Conservation (phyloP, 164 flowering plant species). For the Vitis amurensis region DNA sequence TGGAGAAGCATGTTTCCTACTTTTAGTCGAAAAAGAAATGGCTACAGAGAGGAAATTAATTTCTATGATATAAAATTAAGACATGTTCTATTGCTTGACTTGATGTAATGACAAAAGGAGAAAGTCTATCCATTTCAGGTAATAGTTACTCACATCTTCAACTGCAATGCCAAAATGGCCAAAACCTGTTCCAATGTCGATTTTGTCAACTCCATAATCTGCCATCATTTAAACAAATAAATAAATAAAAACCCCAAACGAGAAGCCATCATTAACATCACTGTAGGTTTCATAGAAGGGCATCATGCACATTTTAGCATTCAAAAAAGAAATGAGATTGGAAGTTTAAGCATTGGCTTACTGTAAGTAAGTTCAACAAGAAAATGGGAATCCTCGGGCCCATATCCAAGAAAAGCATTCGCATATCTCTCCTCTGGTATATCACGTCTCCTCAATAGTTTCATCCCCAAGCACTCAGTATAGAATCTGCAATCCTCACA, state of each 20-base stretch:
- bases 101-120: not conserved
- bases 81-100: too few species aligned
- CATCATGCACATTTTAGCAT: not conserved
- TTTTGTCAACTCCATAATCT: conserved; percentile 51
- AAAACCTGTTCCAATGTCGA: conserved; percentile 46
- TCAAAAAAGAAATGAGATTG: not conserved
- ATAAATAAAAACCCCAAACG: not conserved
- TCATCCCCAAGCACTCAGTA: conserved; percentile 47
- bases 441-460: conserved; percentile 36
- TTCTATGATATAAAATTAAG: too few species aligned
- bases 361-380: conserved; percentile 40
- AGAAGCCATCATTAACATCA: not conserved
- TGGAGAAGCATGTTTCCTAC: not conserved
- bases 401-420: conserved; percentile 48
- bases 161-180: conserved; percentile 49
- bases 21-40: not conserved
- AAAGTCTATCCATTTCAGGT: not conserved
- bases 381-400: conserved; percentile 46
- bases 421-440: conserved; percentile 43
- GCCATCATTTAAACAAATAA: not conserved
- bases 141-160: conserved; percentile 35
- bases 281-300: not conserved
- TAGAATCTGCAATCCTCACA: conserved; percentile 29
- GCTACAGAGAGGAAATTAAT: too few species aligned
- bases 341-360: conserved; percentile 9